Conservation (phyloP, 495 filamentous ascomycete species). For the Niebla homalea region DNA sequence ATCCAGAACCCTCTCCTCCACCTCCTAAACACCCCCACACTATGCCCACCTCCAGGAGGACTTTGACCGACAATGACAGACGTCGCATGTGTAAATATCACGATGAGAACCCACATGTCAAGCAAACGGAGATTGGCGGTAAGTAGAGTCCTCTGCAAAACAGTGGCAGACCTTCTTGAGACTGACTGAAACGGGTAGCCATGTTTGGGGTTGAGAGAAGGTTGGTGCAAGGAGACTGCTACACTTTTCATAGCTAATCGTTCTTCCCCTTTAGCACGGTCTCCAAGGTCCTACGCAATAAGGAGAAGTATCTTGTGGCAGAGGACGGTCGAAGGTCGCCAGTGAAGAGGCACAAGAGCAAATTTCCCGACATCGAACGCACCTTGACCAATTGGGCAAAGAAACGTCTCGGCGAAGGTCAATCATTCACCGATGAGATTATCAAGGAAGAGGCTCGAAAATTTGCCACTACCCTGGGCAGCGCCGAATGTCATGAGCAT, state of each 20-base stretch:
- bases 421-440: slow-evolving; percentile 62
- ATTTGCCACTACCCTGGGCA: slow-evolving; percentile 68
- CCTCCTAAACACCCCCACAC: slow-evolving; percentile 36
- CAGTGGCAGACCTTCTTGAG: slow-evolving; percentile 14
- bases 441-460: slow-evolving; percentile 80
- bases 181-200: slow-evolving; percentile 33
- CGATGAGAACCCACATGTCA: slow-evolving; percentile 85
- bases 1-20: slow-evolving; percentile 39
- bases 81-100: slow-evolving; percentile 92
- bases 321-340: slow-evolving; percentile 83
- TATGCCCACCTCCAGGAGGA: slow-evolving; percentile 64
- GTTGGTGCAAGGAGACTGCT: slow-evolving; percentile 30
- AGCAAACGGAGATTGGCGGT: slow-evolving; percentile 97
- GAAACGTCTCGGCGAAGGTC: slow-evolving; percentile 67
- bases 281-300: slow-evolving; percentile 91
- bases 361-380: slow-evolving; percentile 89
- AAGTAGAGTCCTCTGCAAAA: slow-evolving; percentile 20
- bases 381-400: slow-evolving; percentile 81
- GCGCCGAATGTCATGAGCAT: slow-evolving; percentile 63
- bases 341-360: slow-evolving; percentile 58
- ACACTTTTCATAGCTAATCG: neutral
- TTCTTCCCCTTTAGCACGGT: slow-evolving; percentile 54
- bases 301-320: slow-evolving; percentile 87
- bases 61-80: slow-evolving; percentile 84
- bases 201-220: slow-evolving; percentile 97